Conservation (phyloP, 2,329 filamentous ascomycete genomes). For the Annulohypoxylon truncatum region DNA sequence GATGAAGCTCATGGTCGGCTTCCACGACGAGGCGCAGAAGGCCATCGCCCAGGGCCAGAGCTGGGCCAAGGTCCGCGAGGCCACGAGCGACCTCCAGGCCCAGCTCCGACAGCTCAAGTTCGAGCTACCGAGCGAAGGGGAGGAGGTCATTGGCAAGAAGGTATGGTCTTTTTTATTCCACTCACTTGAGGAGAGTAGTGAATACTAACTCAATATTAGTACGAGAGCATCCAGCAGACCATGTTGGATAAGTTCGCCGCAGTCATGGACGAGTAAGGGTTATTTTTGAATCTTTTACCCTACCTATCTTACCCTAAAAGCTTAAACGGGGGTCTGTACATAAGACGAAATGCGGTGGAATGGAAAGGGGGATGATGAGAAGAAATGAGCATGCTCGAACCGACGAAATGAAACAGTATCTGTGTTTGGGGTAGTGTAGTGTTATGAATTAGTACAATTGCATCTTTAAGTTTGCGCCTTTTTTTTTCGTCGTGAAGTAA, state of each 20-base stretch:
- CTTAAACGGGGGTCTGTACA: conserved; percentile 24
- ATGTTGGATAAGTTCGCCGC: conserved; percentile 99
- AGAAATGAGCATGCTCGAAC: conserved; percentile 7
- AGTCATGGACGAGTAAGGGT: conserved; percentile 89
- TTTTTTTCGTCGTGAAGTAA: not conserved
- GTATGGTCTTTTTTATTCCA: conserved; percentile 58
- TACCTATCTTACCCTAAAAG: not conserved
- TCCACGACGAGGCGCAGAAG: conserved; percentile 98
- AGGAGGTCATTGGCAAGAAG: conserved; percentile 86
- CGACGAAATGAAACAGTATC: conserved; percentile 5
- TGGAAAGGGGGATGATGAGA: not conserved
- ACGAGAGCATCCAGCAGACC: conserved; percentile 88
- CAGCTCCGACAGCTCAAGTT: conserved; percentile 95
- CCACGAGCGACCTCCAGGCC: conserved; percentile 86
- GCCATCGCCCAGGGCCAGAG: conserved; percentile 88
- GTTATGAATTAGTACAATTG: conserved; percentile 25
- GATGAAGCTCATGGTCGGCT: conserved; percentile 99
- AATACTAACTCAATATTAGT: conserved; percentile 63
- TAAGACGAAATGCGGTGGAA: conserved; percentile 16
- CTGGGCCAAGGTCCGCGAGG: conserved; percentile 93
- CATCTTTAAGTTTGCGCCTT: conserved; percentile 11
- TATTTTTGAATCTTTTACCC: not conserved
- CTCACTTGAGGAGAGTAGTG: not conserved
- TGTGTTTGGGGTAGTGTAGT: conserved; percentile 27
- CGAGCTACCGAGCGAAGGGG: conserved; percentile 86